A percentile compares a stretch with the other conserved stretches of the same genome.
Evolutionary conservation across 2,329 filamentous ascomycete species (phyloP).

Genomic region (Monosporascus sp.): DNA sequence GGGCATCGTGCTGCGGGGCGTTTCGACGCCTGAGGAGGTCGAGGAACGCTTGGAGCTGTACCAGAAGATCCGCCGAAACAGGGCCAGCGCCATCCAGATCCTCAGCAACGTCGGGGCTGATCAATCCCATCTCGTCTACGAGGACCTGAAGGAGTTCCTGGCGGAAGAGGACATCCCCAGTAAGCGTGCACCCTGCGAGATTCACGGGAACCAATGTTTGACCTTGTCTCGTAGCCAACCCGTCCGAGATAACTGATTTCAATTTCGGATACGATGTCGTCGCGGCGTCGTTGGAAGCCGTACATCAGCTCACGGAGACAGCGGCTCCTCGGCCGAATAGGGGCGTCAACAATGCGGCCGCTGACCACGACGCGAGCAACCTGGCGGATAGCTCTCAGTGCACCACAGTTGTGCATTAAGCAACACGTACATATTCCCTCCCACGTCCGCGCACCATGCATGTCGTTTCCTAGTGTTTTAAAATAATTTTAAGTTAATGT

Average conservation of each 20-base stretch:
- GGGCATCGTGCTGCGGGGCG: slow-evolving; percentile 22
- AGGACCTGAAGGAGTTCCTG: slow-evolving; percentile 1
- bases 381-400: not conserved
- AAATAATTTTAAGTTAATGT: no score
- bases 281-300: not conserved
- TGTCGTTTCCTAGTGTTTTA: no score
- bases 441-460: no score
- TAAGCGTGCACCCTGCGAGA: not conserved
- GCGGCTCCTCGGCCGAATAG: not conserved
- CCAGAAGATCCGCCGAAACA: slow-evolving; percentile 17
- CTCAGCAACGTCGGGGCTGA: slow-evolving; percentile 26
- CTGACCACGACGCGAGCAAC: not conserved
- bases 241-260: not conserved
- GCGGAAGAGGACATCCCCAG: not conserved
- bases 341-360: not conserved
- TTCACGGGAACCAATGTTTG: not conserved
- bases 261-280: not conserved
- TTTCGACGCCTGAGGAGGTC: slow-evolving; percentile 12
- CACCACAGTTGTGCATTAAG: not conserved
- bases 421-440: no score
- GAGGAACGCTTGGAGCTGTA: slow-evolving; percentile 19
- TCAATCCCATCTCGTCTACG: slow-evolving; percentile 1
- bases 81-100: slow-evolving; percentile 21
- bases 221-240: not conserved
- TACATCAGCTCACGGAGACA: not conserved